Evolutionary conservation across 352 stramenopile genomes (phyloP), one percentile per base, ranked within the genome.

Genomic region (Halophytophthora polymorphica): DNA sequence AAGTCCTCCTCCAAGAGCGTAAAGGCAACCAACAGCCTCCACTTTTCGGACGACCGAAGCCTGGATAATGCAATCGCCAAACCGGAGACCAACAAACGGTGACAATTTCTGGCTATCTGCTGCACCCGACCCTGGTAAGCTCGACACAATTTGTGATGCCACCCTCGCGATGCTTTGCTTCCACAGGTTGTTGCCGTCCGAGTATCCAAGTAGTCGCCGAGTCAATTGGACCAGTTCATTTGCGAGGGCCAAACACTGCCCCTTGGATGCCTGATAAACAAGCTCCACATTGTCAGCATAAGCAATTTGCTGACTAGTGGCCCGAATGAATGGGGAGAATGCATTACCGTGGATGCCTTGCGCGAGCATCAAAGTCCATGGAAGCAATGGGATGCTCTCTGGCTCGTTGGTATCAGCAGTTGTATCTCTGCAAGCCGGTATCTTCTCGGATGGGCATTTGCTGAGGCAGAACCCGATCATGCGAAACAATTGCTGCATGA

Each of bases 401-500:
- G 6, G 4, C 19, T 42, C n/a, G 12, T 10, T 8, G n/a, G 33
- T 37, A 14, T 37, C 33, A 37, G 10, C 33, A 37, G 33, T 37
- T 2, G 33, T 10, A 14, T 10, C 28, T 46, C n/a, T 1, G 1
- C 36, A 17, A 42, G 28, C 43, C 5, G 5, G 18, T 40, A 45
- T n/a, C 28, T 37, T 42, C n/a, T n/a, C 38, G n/a, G 41, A 21
- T n/a, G 53, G 51, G 19, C 64, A 74, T 34, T 58, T 69, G 35
- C 21, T 63, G 2, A 64, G n/a, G 23, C 64, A 69, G 28, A 77
- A 82, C 3, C 76, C 73, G 34, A 83, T 65, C n/a, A 67, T 54
- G 10, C 70, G 49, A n/a, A 83, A 33, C 13, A 83, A 12, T 29
- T 87, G 73, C 17, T 76, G 76, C 1, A 75, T 59, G 28, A 84